A percentile compares a stretch with the other conserved stretches of the same genome.
These are phyloP conservation scores for Leccinum subgranulosum DNA, from an alignment of 768 basidiomycete genomes.

Conservation along the genomic window DNA sequence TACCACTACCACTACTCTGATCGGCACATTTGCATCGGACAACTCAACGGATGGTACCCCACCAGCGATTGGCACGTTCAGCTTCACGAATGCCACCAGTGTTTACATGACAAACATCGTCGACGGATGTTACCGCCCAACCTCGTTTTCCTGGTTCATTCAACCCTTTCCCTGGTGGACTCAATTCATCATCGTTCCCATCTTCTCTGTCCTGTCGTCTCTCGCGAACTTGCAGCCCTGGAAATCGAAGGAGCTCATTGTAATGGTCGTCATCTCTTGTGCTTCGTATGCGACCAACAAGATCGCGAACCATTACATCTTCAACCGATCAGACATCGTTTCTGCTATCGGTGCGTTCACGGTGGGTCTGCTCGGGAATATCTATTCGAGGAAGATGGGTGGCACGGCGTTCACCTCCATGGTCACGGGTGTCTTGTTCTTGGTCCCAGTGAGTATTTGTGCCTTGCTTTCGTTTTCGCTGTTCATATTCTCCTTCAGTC, in stretches of 20 bases:
- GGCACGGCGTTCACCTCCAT: slow-evolving; percentile 89
- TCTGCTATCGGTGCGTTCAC: slow-evolving; percentile 85
- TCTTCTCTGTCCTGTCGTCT: slow-evolving; percentile 69
- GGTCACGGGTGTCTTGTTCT: slow-evolving; percentile 85
- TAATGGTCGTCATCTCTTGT: slow-evolving; percentile 86
- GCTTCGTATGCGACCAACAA: slow-evolving; percentile 77
- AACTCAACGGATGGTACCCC: slow-evolving; percentile 40
- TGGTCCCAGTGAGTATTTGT: slow-evolving; percentile 68
- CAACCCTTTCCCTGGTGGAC: slow-evolving; percentile 81
- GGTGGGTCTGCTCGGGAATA: slow-evolving; percentile 73
- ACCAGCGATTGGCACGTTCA: slow-evolving; percentile 60
- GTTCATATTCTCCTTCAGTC: slow-evolving; percentile 43
- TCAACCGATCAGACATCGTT: slow-evolving; percentile 80
- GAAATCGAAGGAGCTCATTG: slow-evolving; percentile 63
- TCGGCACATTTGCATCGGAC: slow-evolving; percentile 69
- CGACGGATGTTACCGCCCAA: slow-evolving; percentile 70
- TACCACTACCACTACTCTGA: slow-evolving; percentile 46
- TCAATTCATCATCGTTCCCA: slow-evolving; percentile 70
- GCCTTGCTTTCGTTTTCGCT: not conserved
- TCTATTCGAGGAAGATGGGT: slow-evolving; percentile 77
- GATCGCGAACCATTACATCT: slow-evolving; percentile 80
- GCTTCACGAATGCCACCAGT: slow-evolving; percentile 56
- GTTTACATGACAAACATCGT: slow-evolving; percentile 45
- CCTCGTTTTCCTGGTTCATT: slow-evolving; percentile 69
- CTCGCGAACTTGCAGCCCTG: slow-evolving; percentile 78